Percentiles rank a stretch among this genome's conserved stretches.
These are phyloP conservation scores for Neurospora sp. DNA, from an alignment of 495 filamentous ascomycete genomes.

Conservation along the genomic window DNA sequence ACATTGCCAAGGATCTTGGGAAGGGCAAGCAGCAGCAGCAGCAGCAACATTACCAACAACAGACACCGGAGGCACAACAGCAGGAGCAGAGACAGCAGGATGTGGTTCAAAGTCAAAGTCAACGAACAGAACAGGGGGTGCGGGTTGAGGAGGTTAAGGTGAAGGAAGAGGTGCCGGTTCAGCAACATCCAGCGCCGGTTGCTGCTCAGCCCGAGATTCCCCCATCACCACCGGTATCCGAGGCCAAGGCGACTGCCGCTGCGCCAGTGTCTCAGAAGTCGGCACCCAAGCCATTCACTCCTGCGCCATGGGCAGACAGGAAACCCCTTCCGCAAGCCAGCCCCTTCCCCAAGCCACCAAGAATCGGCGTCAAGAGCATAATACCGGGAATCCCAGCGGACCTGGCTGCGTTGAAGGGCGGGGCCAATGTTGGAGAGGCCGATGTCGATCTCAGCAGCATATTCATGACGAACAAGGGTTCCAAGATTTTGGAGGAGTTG, in stretches of 20 bases:
- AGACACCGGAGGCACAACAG: background rate
- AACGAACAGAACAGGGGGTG: background rate
- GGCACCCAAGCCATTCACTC: background rate
- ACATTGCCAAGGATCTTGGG: conserved; percentile 36
- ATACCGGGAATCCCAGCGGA: background rate
- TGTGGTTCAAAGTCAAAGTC: background rate
- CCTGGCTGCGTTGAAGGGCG: background rate
- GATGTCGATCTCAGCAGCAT: conserved; percentile 27
- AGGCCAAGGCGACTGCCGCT: background rate
- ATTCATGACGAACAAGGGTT: conserved; percentile 27
- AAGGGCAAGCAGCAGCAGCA: background rate
- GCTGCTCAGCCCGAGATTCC: background rate
- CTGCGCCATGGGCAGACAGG: conserved; percentile 14
- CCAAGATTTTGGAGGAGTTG: conserved; percentile 21
- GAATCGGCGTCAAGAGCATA: background rate
- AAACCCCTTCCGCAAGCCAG: background rate
- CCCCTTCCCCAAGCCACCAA: background rate
- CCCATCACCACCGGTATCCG: conserved; percentile 3
- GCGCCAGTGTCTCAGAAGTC: background rate
- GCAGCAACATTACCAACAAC: background rate
- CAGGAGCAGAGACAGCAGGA: background rate
- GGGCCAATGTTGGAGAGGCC: background rate
- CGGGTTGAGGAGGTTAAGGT: background rate
- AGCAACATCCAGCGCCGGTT: background rate
- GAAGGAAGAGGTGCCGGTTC: background rate